These are phyloP conservation scores for Pseudogymnoascus verrucosus DNA, from an alignment of 2,329 filamentous ascomycete species.

Conservation along the genomic window DNA sequence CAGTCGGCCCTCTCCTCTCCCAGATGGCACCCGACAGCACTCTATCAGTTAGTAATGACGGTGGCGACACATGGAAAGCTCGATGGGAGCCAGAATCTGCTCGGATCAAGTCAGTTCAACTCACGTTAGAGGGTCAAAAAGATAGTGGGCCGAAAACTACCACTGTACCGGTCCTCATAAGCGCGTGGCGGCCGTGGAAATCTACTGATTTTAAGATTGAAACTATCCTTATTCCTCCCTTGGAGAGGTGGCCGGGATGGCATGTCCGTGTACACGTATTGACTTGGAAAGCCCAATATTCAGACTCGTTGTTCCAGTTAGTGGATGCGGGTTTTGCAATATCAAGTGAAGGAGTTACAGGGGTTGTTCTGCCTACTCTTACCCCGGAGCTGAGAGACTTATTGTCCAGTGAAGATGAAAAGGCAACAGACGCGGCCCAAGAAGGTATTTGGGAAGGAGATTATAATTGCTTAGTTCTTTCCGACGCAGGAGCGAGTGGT, in stretches of 20 bases:
- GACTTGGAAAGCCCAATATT: constrained; percentile 10
- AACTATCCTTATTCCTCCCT: constrained; percentile 31
- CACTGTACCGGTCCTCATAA: constrained; percentile 8
- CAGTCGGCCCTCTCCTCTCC: constrained; percentile 28
- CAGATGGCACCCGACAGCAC: constrained; percentile 26
- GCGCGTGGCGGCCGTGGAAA: constrained; percentile 19
- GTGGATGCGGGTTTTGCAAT: constrained; percentile 26
- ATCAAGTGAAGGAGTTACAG: constrained; percentile 10
- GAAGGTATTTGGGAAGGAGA: neutral
- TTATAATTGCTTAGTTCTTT: constrained; percentile 12
- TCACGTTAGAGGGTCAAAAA: neutral
- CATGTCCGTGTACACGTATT: constrained; percentile 32
- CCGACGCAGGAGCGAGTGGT: constrained; percentile 13
- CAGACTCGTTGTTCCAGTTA: neutral
- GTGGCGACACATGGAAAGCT: constrained; percentile 21
- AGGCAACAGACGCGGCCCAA: neutral
- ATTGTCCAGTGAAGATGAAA: neutral
- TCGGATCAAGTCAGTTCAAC: neutral
- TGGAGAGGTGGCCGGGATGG: constrained; percentile 30
- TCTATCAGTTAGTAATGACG: constrained; percentile 17
- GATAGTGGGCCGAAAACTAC: neutral
- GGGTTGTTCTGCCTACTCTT: constrained; percentile 8
- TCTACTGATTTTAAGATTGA: constrained; percentile 24
- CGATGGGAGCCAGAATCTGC: constrained; percentile 20
- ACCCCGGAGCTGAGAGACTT: neutral